phyloP scores from a whole-genome alignment of 2,329 filamentous ascomycete genomes.

The Macroventuria anomochaeta region DNA sequence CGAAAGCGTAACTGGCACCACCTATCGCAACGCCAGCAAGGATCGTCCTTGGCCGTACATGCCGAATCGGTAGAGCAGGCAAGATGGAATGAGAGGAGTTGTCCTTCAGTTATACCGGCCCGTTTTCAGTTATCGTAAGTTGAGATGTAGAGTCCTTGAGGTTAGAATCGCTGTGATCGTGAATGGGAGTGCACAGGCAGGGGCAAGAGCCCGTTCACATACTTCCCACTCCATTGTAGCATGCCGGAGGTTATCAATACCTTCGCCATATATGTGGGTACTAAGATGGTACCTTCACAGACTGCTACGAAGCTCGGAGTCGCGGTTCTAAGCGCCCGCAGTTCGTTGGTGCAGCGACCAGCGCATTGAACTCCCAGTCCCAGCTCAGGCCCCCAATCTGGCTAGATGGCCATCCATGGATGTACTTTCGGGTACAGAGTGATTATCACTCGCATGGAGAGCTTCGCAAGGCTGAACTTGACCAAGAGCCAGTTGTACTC shows the following conservation, averaged over 20 bases:
- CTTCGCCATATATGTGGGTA: neutral
- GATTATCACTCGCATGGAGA: neutral
- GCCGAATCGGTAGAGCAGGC: neutral
- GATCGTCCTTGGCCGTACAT: neutral
- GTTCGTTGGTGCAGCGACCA: neutral
- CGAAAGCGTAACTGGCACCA: neutral
- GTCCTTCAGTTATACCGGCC: neutral
- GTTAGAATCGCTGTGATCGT: neutral
- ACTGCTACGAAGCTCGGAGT: neutral
- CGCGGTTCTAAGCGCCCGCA: neutral
- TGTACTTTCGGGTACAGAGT: no score
- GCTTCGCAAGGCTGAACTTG: neutral
- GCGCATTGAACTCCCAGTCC: neutral
- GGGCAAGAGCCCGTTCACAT: neutral
- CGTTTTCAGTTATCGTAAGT: neutral
- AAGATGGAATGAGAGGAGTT: neutral
- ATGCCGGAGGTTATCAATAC: neutral
- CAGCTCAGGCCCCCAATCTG: neutral
- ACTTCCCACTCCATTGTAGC: neutral
- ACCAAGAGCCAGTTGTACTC: neutral
- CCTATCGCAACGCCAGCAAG: constrained; percentile 1
- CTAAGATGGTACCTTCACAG: neutral
- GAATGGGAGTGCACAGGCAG: neutral
- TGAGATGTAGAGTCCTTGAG: neutral
- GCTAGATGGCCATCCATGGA: neutral